Evolutionary conservation across 768 basidiomycete species (phyloP), one percentile per base, ranked within the genome.

Genomic region (Suillus brevipes): DNA sequence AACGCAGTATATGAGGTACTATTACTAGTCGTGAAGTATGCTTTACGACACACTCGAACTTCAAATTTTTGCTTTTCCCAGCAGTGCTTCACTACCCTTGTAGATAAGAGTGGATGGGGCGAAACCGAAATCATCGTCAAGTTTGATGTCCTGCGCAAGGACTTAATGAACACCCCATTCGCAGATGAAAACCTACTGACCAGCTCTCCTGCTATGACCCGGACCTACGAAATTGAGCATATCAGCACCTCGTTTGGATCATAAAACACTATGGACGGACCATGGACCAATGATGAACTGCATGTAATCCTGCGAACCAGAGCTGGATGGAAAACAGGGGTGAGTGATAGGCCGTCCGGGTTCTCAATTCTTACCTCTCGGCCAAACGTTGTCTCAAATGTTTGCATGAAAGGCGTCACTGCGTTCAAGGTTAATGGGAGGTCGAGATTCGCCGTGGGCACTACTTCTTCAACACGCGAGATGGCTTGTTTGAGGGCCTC

Each of bases 271-370:
- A 50, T 34, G 25, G 16, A 70, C 84, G 68, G 73, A 91, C 91
- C 90, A 93, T 93, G 23, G 91, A 92, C 91, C 91, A 95, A 73
- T 95, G 93, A 76, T 95, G 93, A 31, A 95, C 89, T 50, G 92
- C 92, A 71, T 95, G 93, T 38, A 95, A 77, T 28, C 83, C 87
- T n/a, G 87, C 85, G 74, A 95, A 95, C 93, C 93, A 95, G 20
- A 95, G 78, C 92, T 94, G 60, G 38, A 69, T 56, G 50, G 43
- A 37, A 14, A 49, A 37, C 40, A 55, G 45, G 68, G 68, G 47
- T 68, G 64, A 65, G 60, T 14, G 49, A 10, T 6, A 18, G 6
- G 18, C 6, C 25, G 37, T 36, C 31, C 31, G 4, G 4, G 31
- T 31, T 28, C 43, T 28, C 12, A 57, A 50, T 28, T 25, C 78